Evolutionary conservation across 2,329 filamentous ascomycete genomes (phyloP).

Genomic region (Beauveria pseudobassiana): DNA sequence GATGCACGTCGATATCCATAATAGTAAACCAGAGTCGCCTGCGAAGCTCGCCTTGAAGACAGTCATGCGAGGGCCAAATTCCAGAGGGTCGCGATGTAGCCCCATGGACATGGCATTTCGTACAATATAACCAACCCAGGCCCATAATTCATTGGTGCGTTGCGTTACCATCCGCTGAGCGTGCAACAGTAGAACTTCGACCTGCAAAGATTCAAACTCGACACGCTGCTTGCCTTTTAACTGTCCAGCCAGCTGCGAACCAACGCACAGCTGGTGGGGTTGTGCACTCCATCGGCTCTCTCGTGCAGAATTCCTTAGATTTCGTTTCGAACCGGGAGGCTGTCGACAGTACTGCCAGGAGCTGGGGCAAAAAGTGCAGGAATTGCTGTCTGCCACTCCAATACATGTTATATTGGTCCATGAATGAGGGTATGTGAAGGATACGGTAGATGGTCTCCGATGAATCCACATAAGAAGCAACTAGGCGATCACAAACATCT

Average conservation of each 20-base stretch:
- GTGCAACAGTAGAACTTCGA: conserved; percentile 45
- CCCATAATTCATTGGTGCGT: conserved; percentile 45
- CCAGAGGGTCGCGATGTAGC: conserved; percentile 48
- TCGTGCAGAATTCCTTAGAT: conserved; percentile 42
- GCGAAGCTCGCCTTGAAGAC: conserved; percentile 46
- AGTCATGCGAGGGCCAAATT: conserved; percentile 41
- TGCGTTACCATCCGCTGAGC: conserved; percentile 45
- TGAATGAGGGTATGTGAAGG: conserved; percentile 45
- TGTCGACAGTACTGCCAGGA: conserved; percentile 45
- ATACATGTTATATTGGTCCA: conserved; percentile 41
- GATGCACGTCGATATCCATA: conserved; percentile 48
- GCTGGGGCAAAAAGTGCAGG: conserved; percentile 46
- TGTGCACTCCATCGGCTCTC: conserved; percentile 46
- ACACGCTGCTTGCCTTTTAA: conserved; percentile 44
- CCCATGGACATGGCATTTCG: conserved; percentile 54
- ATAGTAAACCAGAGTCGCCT: conserved; percentile 51
- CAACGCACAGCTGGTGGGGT: conserved; percentile 48
- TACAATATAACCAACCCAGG: conserved; percentile 46
- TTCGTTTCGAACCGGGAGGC: conserved; percentile 46
- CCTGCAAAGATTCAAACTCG: conserved; percentile 46
- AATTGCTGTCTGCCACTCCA: conserved; percentile 41
- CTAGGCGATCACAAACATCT: conserved; percentile 42
- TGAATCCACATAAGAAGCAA: conserved; percentile 41
- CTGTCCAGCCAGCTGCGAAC: conserved; percentile 47
- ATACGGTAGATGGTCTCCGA: conserved; percentile 48